phyloP scores from a whole-genome alignment of 371 early-diverging fungal genomes.

The Mucor sp. region DNA sequence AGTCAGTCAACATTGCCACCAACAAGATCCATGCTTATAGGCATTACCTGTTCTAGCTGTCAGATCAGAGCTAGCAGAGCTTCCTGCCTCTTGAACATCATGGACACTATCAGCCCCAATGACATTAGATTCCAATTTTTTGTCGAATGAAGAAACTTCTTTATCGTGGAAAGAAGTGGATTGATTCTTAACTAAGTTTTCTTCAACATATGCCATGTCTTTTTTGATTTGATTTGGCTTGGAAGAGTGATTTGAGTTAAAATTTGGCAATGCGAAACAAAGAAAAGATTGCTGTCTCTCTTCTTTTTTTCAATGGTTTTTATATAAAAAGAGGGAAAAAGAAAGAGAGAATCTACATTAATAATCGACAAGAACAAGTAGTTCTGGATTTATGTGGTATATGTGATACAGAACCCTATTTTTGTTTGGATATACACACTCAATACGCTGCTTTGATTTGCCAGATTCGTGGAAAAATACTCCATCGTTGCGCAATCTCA shows the following conservation, averaged over 20 bases:
- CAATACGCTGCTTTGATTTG: background rate
- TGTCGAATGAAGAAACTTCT: background rate
- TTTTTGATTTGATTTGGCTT: background rate
- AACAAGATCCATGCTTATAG: background rate
- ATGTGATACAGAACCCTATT: background rate
- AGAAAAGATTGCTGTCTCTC: background rate
- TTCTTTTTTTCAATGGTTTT: no score
- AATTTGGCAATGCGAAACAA: background rate
- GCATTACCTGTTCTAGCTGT: background rate
- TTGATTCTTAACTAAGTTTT: background rate
- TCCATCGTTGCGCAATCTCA: background rate
- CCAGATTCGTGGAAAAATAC: background rate
- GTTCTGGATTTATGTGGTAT: background rate
- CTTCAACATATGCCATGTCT: constrained; percentile 7
- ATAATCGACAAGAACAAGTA: background rate
- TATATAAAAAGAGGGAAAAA: no score
- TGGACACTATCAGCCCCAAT: background rate
- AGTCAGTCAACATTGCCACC: background rate
- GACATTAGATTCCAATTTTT: background rate
- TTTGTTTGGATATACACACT: background rate
- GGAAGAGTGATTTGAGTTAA: background rate
- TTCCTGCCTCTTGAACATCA: background rate
- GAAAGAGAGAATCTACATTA: no score
- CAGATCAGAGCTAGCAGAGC: background rate
- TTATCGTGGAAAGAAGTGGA: background rate